phyloP scores from a whole-genome alignment of 176 grass and related monocot species.

The Aegilops speltoides region DNA sequence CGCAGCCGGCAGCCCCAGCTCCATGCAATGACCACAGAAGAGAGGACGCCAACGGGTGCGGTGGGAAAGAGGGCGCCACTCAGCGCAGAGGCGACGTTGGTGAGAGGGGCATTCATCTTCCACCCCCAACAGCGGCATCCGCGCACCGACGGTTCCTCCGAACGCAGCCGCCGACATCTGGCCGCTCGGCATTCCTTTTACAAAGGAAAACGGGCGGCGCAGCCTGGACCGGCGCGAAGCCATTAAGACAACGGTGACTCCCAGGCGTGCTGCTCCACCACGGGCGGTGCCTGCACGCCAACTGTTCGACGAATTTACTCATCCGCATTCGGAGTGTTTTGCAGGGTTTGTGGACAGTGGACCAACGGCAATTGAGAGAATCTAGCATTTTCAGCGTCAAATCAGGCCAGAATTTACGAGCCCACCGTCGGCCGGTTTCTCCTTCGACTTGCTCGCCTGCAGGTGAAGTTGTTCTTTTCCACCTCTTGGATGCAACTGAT shows the following conservation, averaged over 20 bases:
- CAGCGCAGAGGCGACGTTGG: neutral
- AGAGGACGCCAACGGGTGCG: neutral
- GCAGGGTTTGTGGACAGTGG: neutral
- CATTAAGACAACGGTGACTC: neutral
- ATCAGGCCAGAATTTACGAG: neutral
- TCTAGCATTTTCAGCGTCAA: neutral
- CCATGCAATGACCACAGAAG: neutral
- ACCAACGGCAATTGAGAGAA: neutral
- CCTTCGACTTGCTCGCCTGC: neutral
- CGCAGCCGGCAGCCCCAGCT: too few relatives aligned
- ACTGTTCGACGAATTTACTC: neutral
- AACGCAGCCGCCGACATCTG: neutral
- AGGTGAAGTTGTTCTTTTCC: neutral
- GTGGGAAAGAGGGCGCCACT: neutral
- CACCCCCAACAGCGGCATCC: neutral
- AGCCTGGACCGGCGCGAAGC: neutral
- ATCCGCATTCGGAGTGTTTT: neutral
- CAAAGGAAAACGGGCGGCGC: neutral
- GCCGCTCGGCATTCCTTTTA: neutral
- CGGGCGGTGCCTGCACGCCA: neutral
- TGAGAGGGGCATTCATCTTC: neutral
- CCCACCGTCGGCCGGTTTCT: neutral
- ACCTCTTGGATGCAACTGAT: neutral
- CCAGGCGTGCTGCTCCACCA: neutral
- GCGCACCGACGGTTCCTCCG: neutral